These are phyloP conservation scores for Pythium brachiatum DNA, from an alignment of 352 stramenopile species.

Conservation along the genomic window DNA sequence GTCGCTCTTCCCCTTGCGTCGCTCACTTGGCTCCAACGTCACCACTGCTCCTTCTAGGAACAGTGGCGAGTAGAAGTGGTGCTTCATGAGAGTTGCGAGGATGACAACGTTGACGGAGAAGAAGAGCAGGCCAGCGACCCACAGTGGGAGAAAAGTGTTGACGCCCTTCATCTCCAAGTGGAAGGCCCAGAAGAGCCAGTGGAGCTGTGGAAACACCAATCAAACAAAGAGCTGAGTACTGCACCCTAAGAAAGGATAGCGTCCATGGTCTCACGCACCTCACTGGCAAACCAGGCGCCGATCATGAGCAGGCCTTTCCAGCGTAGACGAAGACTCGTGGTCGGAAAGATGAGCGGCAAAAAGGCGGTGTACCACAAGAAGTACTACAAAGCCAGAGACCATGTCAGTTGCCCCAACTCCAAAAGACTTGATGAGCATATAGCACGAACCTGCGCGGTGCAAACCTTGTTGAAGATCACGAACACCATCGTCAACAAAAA, in stretches of 20 bases:
- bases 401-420: neutral
- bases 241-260: too few species aligned
- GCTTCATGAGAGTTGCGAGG: constrained; percentile 65
- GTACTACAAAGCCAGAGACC: constrained; percentile 83
- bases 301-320: constrained; percentile 73
- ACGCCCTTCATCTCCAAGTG: constrained; percentile 88
- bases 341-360: constrained; percentile 84
- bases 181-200: constrained; percentile 91
- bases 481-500: constrained; percentile 99
- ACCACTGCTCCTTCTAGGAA: constrained; percentile 50
- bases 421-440: too few species aligned
- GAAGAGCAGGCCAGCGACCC: constrained; percentile 86
- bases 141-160: constrained; percentile 89
- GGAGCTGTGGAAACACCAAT: constrained; percentile 36
- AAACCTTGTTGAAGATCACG: constrained; percentile 97
- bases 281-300: constrained; percentile 63
- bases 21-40: neutral
- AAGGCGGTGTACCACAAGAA: constrained; percentile 98
- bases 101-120: constrained; percentile 86
- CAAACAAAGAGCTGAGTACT: too few species aligned
- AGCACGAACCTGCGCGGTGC: constrained; percentile 74
- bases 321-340: constrained; percentile 53
- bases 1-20: constrained; percentile 8
- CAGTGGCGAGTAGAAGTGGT: constrained; percentile 59
- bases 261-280: constrained; percentile 36